A percentile compares a stretch with the other conserved stretches of the same genome.
Conservation (phyloP, 106 monocot genomes). For the Dendrobium catenatum region DNA sequence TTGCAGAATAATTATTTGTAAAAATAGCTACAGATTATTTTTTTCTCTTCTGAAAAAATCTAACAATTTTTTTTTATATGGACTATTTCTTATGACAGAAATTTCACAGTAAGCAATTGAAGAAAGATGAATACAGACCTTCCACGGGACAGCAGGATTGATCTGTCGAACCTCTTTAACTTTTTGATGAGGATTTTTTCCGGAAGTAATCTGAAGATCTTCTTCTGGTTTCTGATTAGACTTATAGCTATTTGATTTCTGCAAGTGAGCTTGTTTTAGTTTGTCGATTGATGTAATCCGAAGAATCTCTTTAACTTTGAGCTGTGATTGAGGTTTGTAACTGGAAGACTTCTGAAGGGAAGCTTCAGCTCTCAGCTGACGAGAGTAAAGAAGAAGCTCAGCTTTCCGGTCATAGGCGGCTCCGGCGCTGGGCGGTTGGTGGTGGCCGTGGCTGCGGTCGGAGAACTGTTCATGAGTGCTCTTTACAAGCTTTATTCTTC, state of each 20-base stretch:
- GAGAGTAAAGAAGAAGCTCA: slow-evolving; percentile 2
- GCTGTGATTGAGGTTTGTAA: neutral
- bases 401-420: neutral
- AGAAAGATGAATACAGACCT: neutral
- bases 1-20: too few species aligned
- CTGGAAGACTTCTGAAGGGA: neutral
- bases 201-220: neutral
- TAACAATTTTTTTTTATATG: too few species aligned
- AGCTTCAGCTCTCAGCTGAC: neutral
- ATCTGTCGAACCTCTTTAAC: neutral
- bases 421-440: neutral
- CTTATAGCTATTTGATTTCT: too few species aligned
- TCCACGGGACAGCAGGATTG: neutral
- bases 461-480: neutral
- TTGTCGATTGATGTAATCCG: neutral
- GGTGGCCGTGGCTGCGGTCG: neutral
- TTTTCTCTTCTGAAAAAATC: too few species aligned
- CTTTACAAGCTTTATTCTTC: neutral
- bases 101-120: neutral
- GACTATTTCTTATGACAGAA: too few species aligned
- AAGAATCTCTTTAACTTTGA: neutral
- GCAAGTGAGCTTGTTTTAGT: neutral
- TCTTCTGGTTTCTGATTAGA: too few species aligned
- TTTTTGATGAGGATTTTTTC: neutral
- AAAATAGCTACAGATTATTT: too few species aligned